A percentile compares a stretch with the other conserved stretches of the same genome.
These are phyloP conservation scores for Aspergillus hancockii DNA, from an alignment of 495 filamentous ascomycete species.

Conservation along the genomic window DNA sequence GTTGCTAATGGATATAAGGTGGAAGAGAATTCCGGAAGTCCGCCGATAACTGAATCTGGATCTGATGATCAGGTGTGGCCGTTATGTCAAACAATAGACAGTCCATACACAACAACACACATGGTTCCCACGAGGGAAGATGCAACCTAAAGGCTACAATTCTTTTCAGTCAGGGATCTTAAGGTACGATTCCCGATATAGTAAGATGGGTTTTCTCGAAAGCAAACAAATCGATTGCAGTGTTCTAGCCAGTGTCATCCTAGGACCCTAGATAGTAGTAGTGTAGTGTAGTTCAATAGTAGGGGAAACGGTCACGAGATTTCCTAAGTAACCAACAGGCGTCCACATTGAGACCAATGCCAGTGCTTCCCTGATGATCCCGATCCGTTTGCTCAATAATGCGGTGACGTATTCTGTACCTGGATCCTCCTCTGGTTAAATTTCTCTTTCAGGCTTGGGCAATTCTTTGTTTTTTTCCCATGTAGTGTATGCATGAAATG, in stretches of 20 bases:
- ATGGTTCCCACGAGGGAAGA: slow-evolving; percentile 18
- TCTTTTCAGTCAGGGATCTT: neutral
- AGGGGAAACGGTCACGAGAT: neutral
- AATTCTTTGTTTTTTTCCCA: neutral
- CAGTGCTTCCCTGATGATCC: slow-evolving; percentile 14
- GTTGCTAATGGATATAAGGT: neutral
- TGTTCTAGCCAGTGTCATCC: no score
- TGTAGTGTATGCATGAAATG: slow-evolving; percentile 12
- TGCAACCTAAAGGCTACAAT: slow-evolving; percentile 16
- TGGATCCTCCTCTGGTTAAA: neutral
- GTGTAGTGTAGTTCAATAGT: no score
- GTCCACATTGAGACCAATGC: slow-evolving; percentile 15
- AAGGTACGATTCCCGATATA: neutral
- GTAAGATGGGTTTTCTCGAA: neutral
- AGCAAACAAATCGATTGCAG: slow-evolving; percentile 9
- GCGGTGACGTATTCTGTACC: slow-evolving; percentile 8
- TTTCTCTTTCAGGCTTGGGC: neutral
- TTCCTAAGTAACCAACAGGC: neutral
- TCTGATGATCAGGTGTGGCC: neutral
- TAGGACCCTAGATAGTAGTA: no score
- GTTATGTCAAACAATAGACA: neutral
- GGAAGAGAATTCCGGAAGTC: slow-evolving; percentile 4
- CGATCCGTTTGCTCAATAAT: slow-evolving; percentile 13
- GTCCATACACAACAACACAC: neutral
- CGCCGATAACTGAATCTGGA: neutral